phyloP scores from a whole-genome alignment of 345 rosid genomes.

The Brassica carinata region DNA sequence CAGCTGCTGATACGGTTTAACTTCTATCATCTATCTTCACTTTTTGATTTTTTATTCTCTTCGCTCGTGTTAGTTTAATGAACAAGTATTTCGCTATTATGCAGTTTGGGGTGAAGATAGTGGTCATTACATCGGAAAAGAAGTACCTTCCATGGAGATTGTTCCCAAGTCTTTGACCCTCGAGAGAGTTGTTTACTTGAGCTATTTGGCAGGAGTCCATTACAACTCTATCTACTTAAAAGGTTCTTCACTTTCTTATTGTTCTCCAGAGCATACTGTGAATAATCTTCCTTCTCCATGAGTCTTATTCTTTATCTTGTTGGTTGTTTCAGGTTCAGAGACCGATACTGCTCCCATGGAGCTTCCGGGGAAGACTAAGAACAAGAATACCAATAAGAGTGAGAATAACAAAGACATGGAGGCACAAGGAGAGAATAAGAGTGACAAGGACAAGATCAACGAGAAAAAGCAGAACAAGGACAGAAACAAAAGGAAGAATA shows the following conservation, averaged over 20 bases:
- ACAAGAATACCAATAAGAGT: too few relatives aligned
- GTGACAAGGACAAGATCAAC: not conserved
- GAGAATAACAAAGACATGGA: not conserved
- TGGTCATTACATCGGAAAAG: not conserved
- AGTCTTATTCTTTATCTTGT: not conserved
- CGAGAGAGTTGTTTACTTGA: constrained; percentile 1
- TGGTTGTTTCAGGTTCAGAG: constrained; percentile 7
- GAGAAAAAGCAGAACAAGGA: not conserved
- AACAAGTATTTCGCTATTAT: not conserved
- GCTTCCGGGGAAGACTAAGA: constrained; percentile 3
- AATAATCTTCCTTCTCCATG: not conserved
- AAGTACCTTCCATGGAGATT: not conserved
- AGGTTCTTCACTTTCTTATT: not conserved
- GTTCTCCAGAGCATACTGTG: not conserved
- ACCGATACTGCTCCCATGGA: not conserved
- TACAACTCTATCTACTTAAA: constrained; percentile 1
- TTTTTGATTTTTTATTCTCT: not conserved
- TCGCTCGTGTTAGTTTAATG: not conserved
- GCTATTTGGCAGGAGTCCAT: not conserved
- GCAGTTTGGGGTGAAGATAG: constrained; percentile 11
- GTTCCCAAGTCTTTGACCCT: not conserved
- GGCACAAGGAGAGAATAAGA: not conserved
- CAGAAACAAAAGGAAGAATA: not conserved
- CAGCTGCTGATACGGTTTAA: constrained; percentile 77
- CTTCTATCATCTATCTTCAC: not conserved